These are phyloP conservation scores for Zymoseptoria crescenta DNA, from an alignment of 2,329 filamentous ascomycete genomes.

Conservation along the genomic window DNA sequence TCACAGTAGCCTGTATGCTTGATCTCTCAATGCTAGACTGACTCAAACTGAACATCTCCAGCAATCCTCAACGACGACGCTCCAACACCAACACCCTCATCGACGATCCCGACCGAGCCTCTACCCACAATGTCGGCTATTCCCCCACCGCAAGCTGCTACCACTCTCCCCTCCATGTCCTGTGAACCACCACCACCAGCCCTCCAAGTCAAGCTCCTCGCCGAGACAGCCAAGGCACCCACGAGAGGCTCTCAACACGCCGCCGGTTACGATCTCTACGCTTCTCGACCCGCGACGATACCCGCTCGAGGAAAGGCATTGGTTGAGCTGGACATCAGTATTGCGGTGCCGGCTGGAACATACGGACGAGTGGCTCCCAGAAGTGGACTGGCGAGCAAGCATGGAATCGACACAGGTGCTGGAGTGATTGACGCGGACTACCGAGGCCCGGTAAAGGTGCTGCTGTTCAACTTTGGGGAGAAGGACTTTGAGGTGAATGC, in stretches of 20 bases:
- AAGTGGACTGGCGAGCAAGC: constrained; percentile 48
- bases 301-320: constrained; percentile 76
- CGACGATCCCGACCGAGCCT: constrained; percentile 18
- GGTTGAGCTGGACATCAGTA: constrained; percentile 83
- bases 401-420: constrained; percentile 92
- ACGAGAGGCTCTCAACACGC: constrained; percentile 84
- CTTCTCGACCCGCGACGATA: constrained; percentile 62
- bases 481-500: constrained; percentile 71
- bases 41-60: constrained; percentile 7
- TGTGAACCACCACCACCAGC: constrained; percentile 44
- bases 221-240: constrained; percentile 67
- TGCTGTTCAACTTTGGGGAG: constrained; percentile 89
- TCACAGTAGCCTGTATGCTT: constrained; percentile 29
- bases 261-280: constrained; percentile 89
- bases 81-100: constrained; percentile 28
- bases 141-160: constrained; percentile 11
- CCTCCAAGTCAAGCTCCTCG: constrained; percentile 82
- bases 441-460: constrained; percentile 83
- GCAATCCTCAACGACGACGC: constrained; percentile 31
- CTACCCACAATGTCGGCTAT: constrained; percentile 18
- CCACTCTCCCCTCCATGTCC: constrained; percentile 25
- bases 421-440: constrained; percentile 98
- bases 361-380: constrained; percentile 55
- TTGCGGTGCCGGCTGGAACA: constrained; percentile 82
- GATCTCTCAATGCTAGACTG: not conserved